Conservation (phyloP, 805 yeast species). For the Komagataella mondaviorum region DNA sequence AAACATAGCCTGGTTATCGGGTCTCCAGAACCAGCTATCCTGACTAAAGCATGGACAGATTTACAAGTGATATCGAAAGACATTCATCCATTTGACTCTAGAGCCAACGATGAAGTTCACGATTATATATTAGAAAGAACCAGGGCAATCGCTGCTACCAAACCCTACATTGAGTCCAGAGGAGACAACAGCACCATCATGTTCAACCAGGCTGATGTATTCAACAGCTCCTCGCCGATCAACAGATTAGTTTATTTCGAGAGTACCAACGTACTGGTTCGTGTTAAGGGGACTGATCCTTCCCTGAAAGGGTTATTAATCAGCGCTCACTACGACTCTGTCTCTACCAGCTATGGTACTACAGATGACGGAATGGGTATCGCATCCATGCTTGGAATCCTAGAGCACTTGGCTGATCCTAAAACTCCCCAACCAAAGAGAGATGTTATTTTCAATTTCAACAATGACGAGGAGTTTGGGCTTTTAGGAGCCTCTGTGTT, state of each 20-base stretch:
- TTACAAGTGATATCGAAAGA: slow-evolving; percentile 52
- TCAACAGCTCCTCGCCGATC: slow-evolving; percentile 23
- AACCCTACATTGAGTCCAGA: slow-evolving; percentile 21
- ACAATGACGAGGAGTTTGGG: slow-evolving; percentile 85
- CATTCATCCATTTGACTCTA: slow-evolving; percentile 72
- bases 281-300: slow-evolving; percentile 50
- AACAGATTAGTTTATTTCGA: slow-evolving; percentile 52
- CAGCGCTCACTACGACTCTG: slow-evolving; percentile 84
- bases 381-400: slow-evolving; percentile 63
- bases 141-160: slow-evolving; percentile 14
- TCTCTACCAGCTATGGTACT: slow-evolving; percentile 75
- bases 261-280: slow-evolving; percentile 67
- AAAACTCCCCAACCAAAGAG: slow-evolving; percentile 42
- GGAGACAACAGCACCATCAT: slow-evolving; percentile 27
- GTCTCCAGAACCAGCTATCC: slow-evolving; percentile 20
- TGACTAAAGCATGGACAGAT: slow-evolving; percentile 49
- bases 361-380: slow-evolving; percentile 91
- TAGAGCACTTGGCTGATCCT: slow-evolving; percentile 29
- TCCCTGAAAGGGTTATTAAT: slow-evolving; percentile 53
- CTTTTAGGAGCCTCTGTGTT: slow-evolving; percentile 71
- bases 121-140: slow-evolving; percentile 42
- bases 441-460: slow-evolving; percentile 71
- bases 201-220: slow-evolving; percentile 36
- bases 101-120: slow-evolving; percentile 65
- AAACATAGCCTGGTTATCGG: slow-evolving; percentile 30